Evolutionary conservation across 768 basidiomycete species (phyloP).

Genomic region (Cystobasidium ongulense): DNA sequence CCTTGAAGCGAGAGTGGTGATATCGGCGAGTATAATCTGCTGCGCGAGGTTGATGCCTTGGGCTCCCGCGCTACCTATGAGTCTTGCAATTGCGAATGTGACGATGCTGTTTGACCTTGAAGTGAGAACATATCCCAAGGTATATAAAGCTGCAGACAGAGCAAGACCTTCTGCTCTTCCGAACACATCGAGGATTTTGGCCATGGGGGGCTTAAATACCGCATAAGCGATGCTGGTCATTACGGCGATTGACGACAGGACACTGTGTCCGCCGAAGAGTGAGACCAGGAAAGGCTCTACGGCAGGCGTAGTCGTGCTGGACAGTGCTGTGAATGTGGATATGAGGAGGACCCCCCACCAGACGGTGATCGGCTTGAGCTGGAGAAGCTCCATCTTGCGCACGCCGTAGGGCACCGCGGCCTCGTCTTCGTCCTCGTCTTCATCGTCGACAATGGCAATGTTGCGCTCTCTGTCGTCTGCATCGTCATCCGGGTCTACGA

Average conservation of each 20-base stretch:
- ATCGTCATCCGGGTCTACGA: not conserved
- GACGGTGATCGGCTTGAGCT: conserved; percentile 10
- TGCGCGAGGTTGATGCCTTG: conserved; percentile 40
- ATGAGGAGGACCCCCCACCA: conserved; percentile 36
- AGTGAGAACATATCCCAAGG: conserved; percentile 39
- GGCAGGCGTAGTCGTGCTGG: conserved; percentile 38
- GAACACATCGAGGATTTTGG: conserved; percentile 42
- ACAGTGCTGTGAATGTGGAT: conserved; percentile 38
- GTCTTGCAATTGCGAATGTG: conserved; percentile 5
- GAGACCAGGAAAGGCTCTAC: conserved; percentile 42
- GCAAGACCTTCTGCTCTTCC: conserved; percentile 41
- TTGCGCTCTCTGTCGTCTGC: not conserved
- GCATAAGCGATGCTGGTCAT: conserved; percentile 39
- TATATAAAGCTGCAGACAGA: conserved; percentile 37
- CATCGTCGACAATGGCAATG: not conserved
- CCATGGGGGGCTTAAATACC: conserved; percentile 40
- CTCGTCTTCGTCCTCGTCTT: conserved; percentile 5
- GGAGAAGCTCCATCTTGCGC: conserved; percentile 28
- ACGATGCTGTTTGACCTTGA: conserved; percentile 25
- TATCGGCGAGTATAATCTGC: conserved; percentile 42
- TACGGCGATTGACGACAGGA: conserved; percentile 37
- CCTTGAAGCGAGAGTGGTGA: conserved; percentile 39
- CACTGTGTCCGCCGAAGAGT: conserved; percentile 37
- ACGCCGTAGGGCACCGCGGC: conserved; percentile 27
- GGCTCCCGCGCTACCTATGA: conserved; percentile 31